These are phyloP conservation scores for Citrullus amarus DNA, from an alignment of 306 rosid genomes.

Conservation along the genomic window DNA sequence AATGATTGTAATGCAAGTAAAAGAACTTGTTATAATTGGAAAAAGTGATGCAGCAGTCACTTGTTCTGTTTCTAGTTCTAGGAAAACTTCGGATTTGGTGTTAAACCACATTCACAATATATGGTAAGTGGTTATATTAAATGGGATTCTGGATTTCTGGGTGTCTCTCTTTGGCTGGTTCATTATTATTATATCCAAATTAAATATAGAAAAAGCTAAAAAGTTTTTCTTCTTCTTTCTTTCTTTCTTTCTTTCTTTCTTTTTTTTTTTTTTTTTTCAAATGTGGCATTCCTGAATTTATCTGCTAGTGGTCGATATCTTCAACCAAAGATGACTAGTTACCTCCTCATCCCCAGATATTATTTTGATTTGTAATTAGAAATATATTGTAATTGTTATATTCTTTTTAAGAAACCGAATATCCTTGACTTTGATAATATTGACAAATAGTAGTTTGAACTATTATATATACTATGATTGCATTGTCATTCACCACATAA, in stretches of 20 bases:
- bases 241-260: neutral
- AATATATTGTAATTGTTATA: neutral
- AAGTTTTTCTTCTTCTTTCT: neutral
- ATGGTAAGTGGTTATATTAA: neutral
- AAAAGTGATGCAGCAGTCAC: neutral
- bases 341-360: neutral
- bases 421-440: neutral
- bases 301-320: neutral
- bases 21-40: neutral
- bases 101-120: neutral
- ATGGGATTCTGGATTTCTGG: neutral
- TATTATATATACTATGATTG: neutral
- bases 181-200: neutral
- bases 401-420: neutral
- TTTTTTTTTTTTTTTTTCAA: neutral
- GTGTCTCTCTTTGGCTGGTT: neutral
- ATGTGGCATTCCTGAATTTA: neutral
- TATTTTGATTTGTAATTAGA: neutral
- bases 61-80: neutral
- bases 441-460: neutral
- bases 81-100: neutral
- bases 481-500: neutral
- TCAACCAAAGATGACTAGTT: neutral
- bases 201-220: neutral
- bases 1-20: neutral